phyloP scores from a whole-genome alignment of 2,329 filamentous ascomycete species.

The Helotiales sp. region DNA sequence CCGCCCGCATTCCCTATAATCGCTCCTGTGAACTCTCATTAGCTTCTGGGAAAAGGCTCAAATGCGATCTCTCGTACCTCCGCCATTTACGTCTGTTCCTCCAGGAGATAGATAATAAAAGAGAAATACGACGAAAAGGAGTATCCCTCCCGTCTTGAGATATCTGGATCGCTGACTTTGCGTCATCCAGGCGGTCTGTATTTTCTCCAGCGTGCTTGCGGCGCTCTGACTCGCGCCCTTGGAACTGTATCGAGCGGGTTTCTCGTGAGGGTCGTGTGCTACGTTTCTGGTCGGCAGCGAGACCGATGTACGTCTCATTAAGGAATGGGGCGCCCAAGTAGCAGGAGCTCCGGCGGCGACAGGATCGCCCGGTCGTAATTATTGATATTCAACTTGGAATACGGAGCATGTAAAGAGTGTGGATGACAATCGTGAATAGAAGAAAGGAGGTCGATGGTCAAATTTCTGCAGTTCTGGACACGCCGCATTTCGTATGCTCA shows the following conservation, averaged over 20 bases:
- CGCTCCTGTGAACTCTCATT: constrained; percentile 16
- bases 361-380: constrained; percentile 7
- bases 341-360: constrained; percentile 7
- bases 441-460: constrained; percentile 10
- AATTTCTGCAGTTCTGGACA: constrained; percentile 6
- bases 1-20: constrained; percentile 39
- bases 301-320: constrained; percentile 66
- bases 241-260: constrained; percentile 58
- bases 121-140: constrained; percentile 58
- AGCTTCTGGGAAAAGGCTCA: neutral
- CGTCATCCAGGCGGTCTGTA: constrained; percentile 60
- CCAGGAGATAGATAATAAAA: constrained; percentile 65
- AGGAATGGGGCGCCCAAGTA: constrained; percentile 21
- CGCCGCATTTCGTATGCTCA: neutral
- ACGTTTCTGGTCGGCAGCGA: constrained; percentile 62
- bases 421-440: constrained; percentile 1
- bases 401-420: neutral
- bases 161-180: constrained; percentile 66
- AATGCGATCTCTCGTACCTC: constrained; percentile 20
- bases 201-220: constrained; percentile 50
- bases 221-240: constrained; percentile 41
- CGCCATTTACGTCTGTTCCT: constrained; percentile 40
- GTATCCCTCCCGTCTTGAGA: constrained; percentile 63
- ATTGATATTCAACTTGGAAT: constrained; percentile 2
- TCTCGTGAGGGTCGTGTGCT: constrained; percentile 64